Base-by-base conservation (phyloP, 331 rosid species). In the Quercus phellos region DNA sequence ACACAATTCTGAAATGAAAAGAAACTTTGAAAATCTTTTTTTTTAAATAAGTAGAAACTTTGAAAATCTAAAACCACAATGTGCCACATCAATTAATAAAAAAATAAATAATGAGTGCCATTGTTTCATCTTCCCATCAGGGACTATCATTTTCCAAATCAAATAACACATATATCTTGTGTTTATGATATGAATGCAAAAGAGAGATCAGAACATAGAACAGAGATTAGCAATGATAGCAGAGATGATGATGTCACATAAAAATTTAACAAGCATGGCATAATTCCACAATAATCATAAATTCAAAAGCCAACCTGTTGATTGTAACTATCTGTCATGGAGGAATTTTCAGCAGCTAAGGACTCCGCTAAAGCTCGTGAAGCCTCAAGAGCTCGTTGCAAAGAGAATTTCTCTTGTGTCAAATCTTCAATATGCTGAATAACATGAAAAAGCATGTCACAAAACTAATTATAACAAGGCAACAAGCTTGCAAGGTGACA, bases 391-490 rank as follows among this genome's bases (percentile, higher is more conserved):
- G 89, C 96, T 43, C 94, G 90, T 90, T 93, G 97, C 78, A 91
- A 74, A 46, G 99, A 91, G 81, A 91, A 95, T n/a, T 95, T 95
- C 70, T 95, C 98, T 80, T 90, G 94, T 0, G 99, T 95, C 82
- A 95, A 79, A 87, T 95, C 99, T 85, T 93, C 99, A 85, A 93
- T 95, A 86, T 95, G 94, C 99, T 95, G 91, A 84, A 82, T 60
- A 55, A 76, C 66, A 67, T 70, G 46, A 74, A 70, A 78, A 16
- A 50, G 17, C 34, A 56, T n/a, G 56, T n/a, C 60, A 42, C 35
- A 56, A 42, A 42, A 16, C 51, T 3, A 42, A 54, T 19, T 67
- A 42, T 73, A 55, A 17, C 61, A 66, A 51, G 73, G 22, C 21
- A 32, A 68, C 8, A 46, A 71, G 55, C 72, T 59, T 17, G 71